These are phyloP conservation scores for Russula virescens DNA, from an alignment of 768 basidiomycete species.

Conservation along the genomic window DNA sequence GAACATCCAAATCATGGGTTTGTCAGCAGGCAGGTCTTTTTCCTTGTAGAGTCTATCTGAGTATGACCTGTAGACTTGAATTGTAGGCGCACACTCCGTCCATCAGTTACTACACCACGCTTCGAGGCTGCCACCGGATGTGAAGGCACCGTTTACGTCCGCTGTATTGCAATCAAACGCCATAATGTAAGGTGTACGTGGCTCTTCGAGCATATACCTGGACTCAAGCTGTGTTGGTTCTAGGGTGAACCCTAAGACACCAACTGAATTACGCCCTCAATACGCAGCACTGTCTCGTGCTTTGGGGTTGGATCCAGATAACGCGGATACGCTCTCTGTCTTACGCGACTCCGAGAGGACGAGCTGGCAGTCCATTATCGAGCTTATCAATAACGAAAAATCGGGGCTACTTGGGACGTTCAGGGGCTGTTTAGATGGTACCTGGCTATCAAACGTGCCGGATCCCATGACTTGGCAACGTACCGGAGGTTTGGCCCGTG, in stretches of 20 bases:
- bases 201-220: background rate
- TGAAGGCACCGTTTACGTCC: conserved; percentile 57
- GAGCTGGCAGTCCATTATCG: conserved; percentile 46
- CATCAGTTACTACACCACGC: conserved; percentile 70
- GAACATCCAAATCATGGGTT: conserved; percentile 56
- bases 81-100: conserved; percentile 61
- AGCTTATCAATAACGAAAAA: conserved; percentile 52
- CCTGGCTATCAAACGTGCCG: conserved; percentile 49
- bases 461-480: conserved; percentile 67
- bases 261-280: conserved; percentile 51
- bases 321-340: conserved; percentile 42
- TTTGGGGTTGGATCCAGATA: conserved; percentile 49
- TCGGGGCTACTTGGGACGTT: conserved; percentile 59
- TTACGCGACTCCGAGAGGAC: conserved; percentile 46
- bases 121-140: conserved; percentile 52
- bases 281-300: conserved; percentile 57
- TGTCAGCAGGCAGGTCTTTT: conserved; percentile 55
- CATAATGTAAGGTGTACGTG: conserved; percentile 44
- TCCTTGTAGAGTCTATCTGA: background rate
- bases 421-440: conserved; percentile 55
- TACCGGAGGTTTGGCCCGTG: conserved; percentile 50
- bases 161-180: conserved; percentile 71
- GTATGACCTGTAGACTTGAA: background rate
- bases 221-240: conserved; percentile 29
- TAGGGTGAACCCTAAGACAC: conserved; percentile 49